Percentiles rank a stretch among this genome's conserved stretches.
Evolutionary conservation across 192 early-diverging fungal species (phyloP).

Genomic region (Entomortierella chlamydospora): DNA sequence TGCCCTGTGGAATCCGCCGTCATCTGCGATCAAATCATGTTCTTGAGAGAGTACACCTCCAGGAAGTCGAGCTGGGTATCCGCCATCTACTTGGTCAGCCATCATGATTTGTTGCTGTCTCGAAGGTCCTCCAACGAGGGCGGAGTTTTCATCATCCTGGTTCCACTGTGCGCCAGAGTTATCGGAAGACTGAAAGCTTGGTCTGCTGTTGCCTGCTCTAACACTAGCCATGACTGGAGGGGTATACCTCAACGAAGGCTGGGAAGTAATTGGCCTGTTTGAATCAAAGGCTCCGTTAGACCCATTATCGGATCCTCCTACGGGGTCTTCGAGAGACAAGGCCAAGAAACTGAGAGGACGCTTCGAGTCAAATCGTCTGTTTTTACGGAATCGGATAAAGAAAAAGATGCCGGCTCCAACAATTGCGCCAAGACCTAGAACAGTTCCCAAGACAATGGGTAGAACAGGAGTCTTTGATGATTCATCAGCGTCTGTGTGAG

Average conservation of each 20-base stretch:
- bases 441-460: constrained; percentile 42
- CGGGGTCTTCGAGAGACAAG: constrained; percentile 31
- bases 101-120: constrained; percentile 20
- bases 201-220: too few species aligned
- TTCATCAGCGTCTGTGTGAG: constrained; percentile 10
- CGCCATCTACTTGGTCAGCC: constrained; percentile 1
- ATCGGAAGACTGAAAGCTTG: constrained; percentile 35
- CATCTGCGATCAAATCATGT: constrained; percentile 13
- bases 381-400: constrained; percentile 36
- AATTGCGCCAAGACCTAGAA: constrained; percentile 24
- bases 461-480: constrained; percentile 14
- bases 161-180: constrained; percentile 39
- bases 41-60: constrained; percentile 16
- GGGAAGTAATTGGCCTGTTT: constrained; percentile 34
- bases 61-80: constrained; percentile 1
- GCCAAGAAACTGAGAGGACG: constrained; percentile 49
- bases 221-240: constrained; percentile 30
- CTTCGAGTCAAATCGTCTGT: constrained; percentile 39
- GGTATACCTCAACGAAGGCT: constrained; percentile 28
- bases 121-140: constrained; percentile 27
- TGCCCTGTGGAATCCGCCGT: not conserved
- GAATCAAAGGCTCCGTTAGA: constrained; percentile 17
- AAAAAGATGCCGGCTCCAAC: constrained; percentile 34
- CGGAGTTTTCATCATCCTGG: constrained; percentile 50
- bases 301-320: constrained; percentile 2